phyloP scores from a whole-genome alignment of 2,329 filamentous ascomycete species.

The Didymella pinodella region DNA sequence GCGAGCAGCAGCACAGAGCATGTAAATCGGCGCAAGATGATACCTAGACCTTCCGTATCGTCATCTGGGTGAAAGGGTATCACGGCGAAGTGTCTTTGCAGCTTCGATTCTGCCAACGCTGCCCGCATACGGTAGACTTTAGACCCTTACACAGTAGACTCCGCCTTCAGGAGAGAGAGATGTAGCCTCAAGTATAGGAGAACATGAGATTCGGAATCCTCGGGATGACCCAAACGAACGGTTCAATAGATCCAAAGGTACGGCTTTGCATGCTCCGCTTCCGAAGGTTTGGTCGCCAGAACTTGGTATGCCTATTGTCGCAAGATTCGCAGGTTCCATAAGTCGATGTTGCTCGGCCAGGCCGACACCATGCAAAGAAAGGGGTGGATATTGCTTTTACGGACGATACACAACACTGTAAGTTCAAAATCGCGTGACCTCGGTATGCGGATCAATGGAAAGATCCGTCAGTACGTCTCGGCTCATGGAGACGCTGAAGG shows the following conservation, averaged over 20 bases:
- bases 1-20: neutral
- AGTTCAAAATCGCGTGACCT: neutral
- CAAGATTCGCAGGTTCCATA: neutral
- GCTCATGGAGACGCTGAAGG: neutral
- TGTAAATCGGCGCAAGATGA: neutral
- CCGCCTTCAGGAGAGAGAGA: neutral
- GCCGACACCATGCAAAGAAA: neutral
- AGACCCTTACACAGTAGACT: neutral
- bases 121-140: neutral
- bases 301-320: neutral
- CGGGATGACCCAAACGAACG: neutral
- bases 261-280: neutral
- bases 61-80: neutral
- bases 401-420: neutral
- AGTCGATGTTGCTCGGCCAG: neutral
- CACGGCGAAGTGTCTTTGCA: neutral
- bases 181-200: neutral
- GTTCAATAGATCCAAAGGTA: neutral
- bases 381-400: neutral
- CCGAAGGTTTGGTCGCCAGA: neutral
- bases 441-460: neutral
- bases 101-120: neutral
- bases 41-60: neutral
- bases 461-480: neutral
- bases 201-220: neutral